Base-by-base conservation (phyloP, 2,329 filamentous ascomycete genomes). In the Epichloe brachyelytri region DNA sequence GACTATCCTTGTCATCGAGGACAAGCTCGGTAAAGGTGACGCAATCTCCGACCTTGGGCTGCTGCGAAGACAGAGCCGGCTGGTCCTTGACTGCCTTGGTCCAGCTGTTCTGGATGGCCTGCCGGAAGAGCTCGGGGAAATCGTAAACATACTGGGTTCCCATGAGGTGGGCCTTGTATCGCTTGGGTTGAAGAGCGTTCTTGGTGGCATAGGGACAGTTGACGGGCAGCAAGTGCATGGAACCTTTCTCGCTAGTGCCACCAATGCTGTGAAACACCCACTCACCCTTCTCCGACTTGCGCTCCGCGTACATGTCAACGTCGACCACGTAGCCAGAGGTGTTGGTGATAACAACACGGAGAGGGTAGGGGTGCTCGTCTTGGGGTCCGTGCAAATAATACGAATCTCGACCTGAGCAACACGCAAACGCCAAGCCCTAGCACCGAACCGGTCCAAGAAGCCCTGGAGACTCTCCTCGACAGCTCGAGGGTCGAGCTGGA, bases 101-200 rank as follows among this genome's bases (percentile, higher is more conserved):
- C 93, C 93, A 98, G 71, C 81, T 86, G 77, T 96, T 96, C 74
- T 96, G 89, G 65, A 95, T 88, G 43, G 93, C 89, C 71, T 97
- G 93, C 64, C 93, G 83, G 86, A 98, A 98, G 46, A 98, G 83
- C 77, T 98, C 93, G 33, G 93, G 93, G 85, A 98, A 98, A 71
- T 98, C 93, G 68, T 98, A 98, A 50, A 97, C 93, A 67, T 96
- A 98, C 71, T 98, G 93, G 30, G 93, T 98, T 57, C 93, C 93
- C 90, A 98, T 96, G 55, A 97, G 76, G 68, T 98, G 93, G 59
- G 93, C 93, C 84, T 95, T 96, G 83, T 98, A 97, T 61, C 93
- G 83, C 83, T 97, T 97, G 56, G 93, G 93, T 73, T 98, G 93
- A 54, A 98, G 79, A 77, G 90, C 95, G 71, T 96, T 94, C 82